A percentile compares a stretch with the other conserved stretches of the same genome.
These are phyloP conservation scores for Delonix regia DNA, from an alignment of 306 rosid species.

Conservation along the genomic window DNA sequence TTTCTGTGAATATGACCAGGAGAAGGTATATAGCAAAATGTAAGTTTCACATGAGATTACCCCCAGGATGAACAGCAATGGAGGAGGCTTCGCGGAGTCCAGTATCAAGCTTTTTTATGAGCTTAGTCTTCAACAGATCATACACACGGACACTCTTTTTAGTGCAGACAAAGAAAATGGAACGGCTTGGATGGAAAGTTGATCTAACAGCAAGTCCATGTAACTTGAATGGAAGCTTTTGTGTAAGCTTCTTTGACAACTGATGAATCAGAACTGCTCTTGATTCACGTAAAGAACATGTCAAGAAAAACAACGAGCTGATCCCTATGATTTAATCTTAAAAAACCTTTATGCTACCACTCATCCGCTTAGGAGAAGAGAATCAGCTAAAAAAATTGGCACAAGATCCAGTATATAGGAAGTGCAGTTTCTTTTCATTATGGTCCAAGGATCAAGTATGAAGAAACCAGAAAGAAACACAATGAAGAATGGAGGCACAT, in stretches of 20 bases:
- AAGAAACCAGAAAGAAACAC: not conserved
- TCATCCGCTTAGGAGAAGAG: not conserved
- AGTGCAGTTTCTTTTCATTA: not conserved
- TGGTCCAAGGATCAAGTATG: conserved; percentile 1
- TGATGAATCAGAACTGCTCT: conserved; percentile 81
- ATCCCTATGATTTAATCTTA: not conserved
- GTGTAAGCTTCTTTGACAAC: conserved; percentile 77
- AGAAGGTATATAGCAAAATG: not conserved
- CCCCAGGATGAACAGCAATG: conserved; percentile 92
- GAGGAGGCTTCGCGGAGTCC: conserved; percentile 91
- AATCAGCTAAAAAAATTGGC: conserved; percentile 10
- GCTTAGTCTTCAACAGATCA: conserved; percentile 67
- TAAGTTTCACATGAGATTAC: conserved; percentile 36
- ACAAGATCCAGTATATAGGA: not conserved
- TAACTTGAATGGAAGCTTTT: conserved; percentile 78
- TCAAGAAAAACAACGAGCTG: conserved; percentile 58
- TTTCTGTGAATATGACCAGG: conserved; percentile 10
- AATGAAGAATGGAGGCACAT: not conserved
- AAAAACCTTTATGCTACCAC: not conserved
- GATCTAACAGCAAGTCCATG: conserved; percentile 87
- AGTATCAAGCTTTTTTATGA: conserved; percentile 75
- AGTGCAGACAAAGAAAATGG: conserved; percentile 78
- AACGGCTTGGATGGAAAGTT: conserved; percentile 82
- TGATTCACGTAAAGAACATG: conserved; percentile 78
- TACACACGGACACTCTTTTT: conserved; percentile 77